phyloP scores from a whole-genome alignment of 768 basidiomycete species.

The Boletus vinaceobasis region DNA sequence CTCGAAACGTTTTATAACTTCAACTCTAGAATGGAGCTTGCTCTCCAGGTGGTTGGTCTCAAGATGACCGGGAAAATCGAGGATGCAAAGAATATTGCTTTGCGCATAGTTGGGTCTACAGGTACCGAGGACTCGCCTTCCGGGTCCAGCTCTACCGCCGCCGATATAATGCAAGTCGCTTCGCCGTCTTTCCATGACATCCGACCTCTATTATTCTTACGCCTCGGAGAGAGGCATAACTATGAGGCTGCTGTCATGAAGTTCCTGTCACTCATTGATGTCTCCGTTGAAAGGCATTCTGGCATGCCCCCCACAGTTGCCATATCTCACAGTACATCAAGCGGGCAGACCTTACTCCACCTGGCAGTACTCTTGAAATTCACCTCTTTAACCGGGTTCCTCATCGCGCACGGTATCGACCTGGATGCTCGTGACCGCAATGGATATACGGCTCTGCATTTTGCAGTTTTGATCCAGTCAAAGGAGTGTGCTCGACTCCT shows the following conservation, averaged over 20 bases:
- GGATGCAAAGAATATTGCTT: conserved; percentile 88
- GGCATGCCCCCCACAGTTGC: conserved; percentile 47
- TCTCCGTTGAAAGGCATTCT: conserved; percentile 44
- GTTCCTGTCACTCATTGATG: conserved; percentile 76
- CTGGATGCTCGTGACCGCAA: conserved; percentile 84
- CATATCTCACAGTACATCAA: conserved; percentile 66
- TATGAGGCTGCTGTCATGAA: conserved; percentile 78
- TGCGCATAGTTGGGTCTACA: conserved; percentile 85
- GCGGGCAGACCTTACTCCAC: conserved; percentile 87
- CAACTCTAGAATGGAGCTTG: conserved; percentile 81
- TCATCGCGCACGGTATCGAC: conserved; percentile 71
- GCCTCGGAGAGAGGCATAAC: conserved; percentile 51
- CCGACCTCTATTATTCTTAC: conserved; percentile 53
- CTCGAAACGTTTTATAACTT: conserved; percentile 12
- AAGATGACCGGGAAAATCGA: conserved; percentile 97
- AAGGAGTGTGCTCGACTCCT: conserved; percentile 62
- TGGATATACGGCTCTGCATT: conserved; percentile 87
- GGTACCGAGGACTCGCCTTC: conserved; percentile 47
- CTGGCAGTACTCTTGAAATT: conserved; percentile 80
- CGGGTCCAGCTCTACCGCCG: conserved; percentile 29
- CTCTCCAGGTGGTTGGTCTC: conserved; percentile 89
- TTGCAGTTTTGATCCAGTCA: conserved; percentile 69
- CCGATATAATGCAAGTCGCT: conserved; percentile 55
- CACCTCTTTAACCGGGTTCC: conserved; percentile 61
- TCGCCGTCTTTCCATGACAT: conserved; percentile 47